Base-by-base conservation (phyloP, 2,329 filamentous ascomycete species). In the Diaporthe destruens region DNA sequence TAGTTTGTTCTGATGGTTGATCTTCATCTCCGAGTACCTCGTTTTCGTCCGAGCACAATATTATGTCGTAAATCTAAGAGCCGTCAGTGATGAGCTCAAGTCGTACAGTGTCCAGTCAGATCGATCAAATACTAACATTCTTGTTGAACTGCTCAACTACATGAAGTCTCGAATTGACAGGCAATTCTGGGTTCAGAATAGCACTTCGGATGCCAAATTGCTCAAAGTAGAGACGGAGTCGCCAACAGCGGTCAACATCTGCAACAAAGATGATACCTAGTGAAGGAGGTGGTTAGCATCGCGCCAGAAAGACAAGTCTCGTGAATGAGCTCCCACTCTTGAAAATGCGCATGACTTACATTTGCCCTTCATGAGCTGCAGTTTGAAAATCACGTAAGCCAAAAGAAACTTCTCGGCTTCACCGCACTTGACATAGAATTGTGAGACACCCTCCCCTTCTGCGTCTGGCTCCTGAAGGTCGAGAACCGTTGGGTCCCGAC, bases 81-180 rank as follows among this genome's bases (percentile, higher is more conserved):
- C n/a, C 3, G 23, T 74, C 51, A 74, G 71, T 56, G 5, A 65
- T 29, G 6, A 23, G 20, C 42, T 34, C 23, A 25, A 20, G 18
- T 1, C 23, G 32, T 16, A 12, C 20, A 14, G 7, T 25, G 3
- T 18, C 14, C 14, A 23, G 4, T 8, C 14, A 1, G 20, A 29
- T 20, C 34, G 9, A 14, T 6, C 14, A 16, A 49, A 3, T 42
- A 63, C 73, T 44, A 42, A 98, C 91, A 69, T 94, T 94, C 82
- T 94, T 93, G 85, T 98, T 99, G 84, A 99, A 99, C 81, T 98
- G 95, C 78, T 98, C 93, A 3, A 99, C 96, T 2, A 98, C 95
- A 80, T 99, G 96, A 51, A 98, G 91, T 73, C 96, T 89, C 1
- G 94, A 96, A 79, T 98, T 98, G 76, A 98, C 92, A 0, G 96